Percentiles rank a stretch among this genome's conserved stretches.
Conservation (phyloP, 2,329 filamentous ascomycete genomes). For the Aspergillus brunneoviolaceus region DNA sequence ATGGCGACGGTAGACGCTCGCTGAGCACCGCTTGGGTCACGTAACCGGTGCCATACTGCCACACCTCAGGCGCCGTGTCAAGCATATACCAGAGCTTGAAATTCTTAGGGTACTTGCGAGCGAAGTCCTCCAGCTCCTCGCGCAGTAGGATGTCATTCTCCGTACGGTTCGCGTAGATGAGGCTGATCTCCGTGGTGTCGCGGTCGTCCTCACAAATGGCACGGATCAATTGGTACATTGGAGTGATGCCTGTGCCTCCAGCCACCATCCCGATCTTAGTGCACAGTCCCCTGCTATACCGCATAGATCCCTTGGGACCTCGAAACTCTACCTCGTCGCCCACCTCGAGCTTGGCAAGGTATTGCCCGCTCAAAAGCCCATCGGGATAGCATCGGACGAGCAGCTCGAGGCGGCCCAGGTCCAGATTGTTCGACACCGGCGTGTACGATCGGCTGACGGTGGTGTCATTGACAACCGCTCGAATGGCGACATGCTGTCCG, state of each 20-base stretch:
- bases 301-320: slow-evolving; percentile 39
- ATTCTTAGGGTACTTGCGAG: slow-evolving; percentile 52
- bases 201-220: slow-evolving; percentile 62
- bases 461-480: slow-evolving; percentile 48
- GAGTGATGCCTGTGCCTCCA: slow-evolving; percentile 45
- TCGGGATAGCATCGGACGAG: slow-evolving; percentile 39
- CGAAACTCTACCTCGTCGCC: slow-evolving; percentile 38
- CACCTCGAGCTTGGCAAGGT: slow-evolving; percentile 31
- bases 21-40: slow-evolving; percentile 54
- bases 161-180: slow-evolving; percentile 60
- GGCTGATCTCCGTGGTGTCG: slow-evolving; percentile 57
- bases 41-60: slow-evolving; percentile 52
- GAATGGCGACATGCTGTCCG: slow-evolving; percentile 58
- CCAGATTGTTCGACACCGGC: slow-evolving; percentile 39
- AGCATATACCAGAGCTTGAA: slow-evolving; percentile 59
- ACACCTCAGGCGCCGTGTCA: slow-evolving; percentile 47
- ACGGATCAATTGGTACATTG: slow-evolving; percentile 62
- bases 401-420: slow-evolving; percentile 35
- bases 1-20: slow-evolving; percentile 50
- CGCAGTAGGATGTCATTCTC: slow-evolving; percentile 62
- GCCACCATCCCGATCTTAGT: slow-evolving; percentile 40
- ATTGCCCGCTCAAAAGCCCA: slow-evolving; percentile 33
- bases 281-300: slow-evolving; percentile 32
- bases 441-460: slow-evolving; percentile 56
- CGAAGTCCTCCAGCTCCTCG: slow-evolving; percentile 56